Conservation (phyloP, 1,139 yeast genomes). For the Nakaseomyces sp. region DNA sequence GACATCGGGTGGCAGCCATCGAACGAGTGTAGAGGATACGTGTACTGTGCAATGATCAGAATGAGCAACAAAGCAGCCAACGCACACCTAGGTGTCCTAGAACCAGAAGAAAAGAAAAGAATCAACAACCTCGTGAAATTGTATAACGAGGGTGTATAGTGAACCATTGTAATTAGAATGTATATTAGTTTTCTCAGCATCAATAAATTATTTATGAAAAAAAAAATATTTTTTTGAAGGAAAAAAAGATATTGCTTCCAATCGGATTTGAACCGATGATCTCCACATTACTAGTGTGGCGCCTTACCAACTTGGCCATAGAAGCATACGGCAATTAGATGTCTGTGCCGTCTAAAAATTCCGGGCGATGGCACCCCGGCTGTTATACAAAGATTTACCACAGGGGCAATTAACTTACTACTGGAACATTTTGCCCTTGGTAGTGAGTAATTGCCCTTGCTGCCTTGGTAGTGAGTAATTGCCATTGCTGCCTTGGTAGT, state of each 20-base stretch:
- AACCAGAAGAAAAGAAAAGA: conserved; percentile 10
- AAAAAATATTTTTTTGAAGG: neutral
- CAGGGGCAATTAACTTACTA: too few species aligned
- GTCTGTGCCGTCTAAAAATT: too few species aligned
- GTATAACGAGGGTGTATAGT: neutral
- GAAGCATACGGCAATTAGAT: conserved; percentile 2
- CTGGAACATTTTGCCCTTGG: too few species aligned
- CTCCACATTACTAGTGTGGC: conserved; percentile 11
- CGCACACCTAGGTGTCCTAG: conserved; percentile 1
- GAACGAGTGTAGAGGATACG: conserved; percentile 25
- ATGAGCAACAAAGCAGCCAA: conserved; percentile 11
- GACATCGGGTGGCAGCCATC: conserved; percentile 25
- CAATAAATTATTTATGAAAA: too few species aligned
- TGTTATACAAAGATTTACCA: too few species aligned
- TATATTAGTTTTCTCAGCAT: too few species aligned
- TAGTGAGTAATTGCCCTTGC: too few species aligned
- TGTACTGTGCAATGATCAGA: conserved; percentile 23
- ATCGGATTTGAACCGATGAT: conserved; percentile 9
- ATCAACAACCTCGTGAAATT: neutral
- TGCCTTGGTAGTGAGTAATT: too few species aligned
- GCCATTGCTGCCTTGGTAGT: too few species aligned
- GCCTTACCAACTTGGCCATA: conserved; percentile 11
- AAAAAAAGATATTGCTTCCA: conserved; percentile 8
- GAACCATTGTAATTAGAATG: too few species aligned
- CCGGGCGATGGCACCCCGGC: too few species aligned